Base-by-base conservation (phyloP, 495 filamentous ascomycete genomes). In the Penicillium malachiteum region DNA sequence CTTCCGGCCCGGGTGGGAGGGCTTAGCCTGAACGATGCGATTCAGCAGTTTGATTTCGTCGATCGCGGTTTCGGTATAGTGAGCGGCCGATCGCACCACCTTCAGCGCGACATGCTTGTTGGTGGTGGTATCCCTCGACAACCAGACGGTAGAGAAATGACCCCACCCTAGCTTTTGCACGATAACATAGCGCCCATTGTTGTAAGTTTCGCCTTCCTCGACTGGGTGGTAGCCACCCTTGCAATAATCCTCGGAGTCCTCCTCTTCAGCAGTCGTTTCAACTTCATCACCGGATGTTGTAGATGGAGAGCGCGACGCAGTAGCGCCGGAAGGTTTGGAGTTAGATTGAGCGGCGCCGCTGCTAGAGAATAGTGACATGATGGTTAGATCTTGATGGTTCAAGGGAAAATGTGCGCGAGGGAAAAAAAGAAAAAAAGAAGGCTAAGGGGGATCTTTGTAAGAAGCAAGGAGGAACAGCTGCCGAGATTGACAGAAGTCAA, bases 201-300 rank as follows among this genome's bases (percentile, higher is more conserved):
- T 98, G 82, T 97, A 98, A 60, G 89, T 87, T 74, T 98, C 94
- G 50, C 94, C 94, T 46, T 97, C 87, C 49, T 80, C 79, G 30
- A 97, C 95, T 0, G 94, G 94, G 65, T 98, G 94, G 67, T 98
- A 98, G 35, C 94, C 94, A 58, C 94, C 94, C 73, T 97, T 97
- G 79, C 93, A 97, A 75, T 98, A 98, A 69, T 98, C 94, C 69
- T 98, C 94, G 31, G 91, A 96, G 67, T 97, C 95, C 73, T 98
- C 94, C 74, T 98, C 94, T 62, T 98, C 94, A 47, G 94, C 95
- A 5, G 94, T 96, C 62, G 92, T 91, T 65, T 95, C 91, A 64
- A 91, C 81, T 58, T 89, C 88, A 56, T 96, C 92, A 60, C 87
- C 90, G 48, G 90, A 90, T 26, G 89, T 90, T n/a, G 87, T 84